Evolutionary conservation across 345 rosid species (phyloP), one percentile per base, ranked within the genome.

Genomic region (Linum tenue): DNA sequence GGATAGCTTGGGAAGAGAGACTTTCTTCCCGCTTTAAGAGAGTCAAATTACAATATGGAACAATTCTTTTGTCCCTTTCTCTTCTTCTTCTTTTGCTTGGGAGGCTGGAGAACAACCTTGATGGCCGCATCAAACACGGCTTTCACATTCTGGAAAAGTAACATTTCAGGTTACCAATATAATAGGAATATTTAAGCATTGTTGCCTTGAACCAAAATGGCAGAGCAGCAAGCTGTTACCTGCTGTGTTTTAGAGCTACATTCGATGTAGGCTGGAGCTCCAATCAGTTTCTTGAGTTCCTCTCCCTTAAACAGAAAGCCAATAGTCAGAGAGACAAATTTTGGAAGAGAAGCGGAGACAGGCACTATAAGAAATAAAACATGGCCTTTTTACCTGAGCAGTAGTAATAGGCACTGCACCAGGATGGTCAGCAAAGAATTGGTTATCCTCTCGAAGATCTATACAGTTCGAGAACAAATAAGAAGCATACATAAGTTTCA

Each of bases 401-500:
- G 83, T 76, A 37, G 84, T 68, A 39, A 92, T 92, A 5, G 96
- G 94, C 68, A 86, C 90, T 66, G 99, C 87, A 59, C 97, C 97
- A 64, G 96, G 99, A 78, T 92, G 96, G 79, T 92, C 92, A 5
- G 77, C 51, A 64, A 86, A 84, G 85, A 88, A 92, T 72, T 92
- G 90, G 75, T 88, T 80, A 69, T 92, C 98, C 73, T 92, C 96
- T 72, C 92, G 86, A 63, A 92, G 96, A 83, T 92, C 99, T 92
- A 64, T 69, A 69, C 36, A 22, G 16, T 8, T 3, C 8, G 16
- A 16, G 22, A 22, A 8, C 11, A 6, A 1, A 10, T 50, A 73
- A 56, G 65, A 42, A 42, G 31, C 31, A 11, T 5, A 35, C 4
- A 41, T 5, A 8, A 31, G 17, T 56, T 1, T 14, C 17, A 42